phyloP scores from a whole-genome alignment of 2,329 filamentous ascomycete genomes.

The Cryphonectria naterciae region DNA sequence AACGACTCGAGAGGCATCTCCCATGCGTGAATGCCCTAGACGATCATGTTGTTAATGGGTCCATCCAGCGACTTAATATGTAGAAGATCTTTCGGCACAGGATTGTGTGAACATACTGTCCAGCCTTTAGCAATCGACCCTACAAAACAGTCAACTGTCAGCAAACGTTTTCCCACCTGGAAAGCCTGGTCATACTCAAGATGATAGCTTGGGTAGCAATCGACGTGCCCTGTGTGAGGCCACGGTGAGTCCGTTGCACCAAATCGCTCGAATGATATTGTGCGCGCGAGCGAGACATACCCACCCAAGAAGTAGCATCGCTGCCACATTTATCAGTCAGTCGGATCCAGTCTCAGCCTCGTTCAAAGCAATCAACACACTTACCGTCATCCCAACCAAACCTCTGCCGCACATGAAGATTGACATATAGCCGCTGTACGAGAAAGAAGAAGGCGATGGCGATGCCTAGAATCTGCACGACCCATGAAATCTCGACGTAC shows the following conservation, averaged over 20 bases:
- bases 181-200: background rate
- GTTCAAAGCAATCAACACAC: background rate
- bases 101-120: background rate
- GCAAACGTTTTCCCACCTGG: background rate
- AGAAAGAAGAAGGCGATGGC: background rate
- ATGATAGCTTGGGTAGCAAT: background rate
- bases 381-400: conserved; percentile 6
- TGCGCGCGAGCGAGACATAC: background rate
- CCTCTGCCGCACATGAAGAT: background rate
- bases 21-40: background rate
- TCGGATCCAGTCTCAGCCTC: background rate
- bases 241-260: background rate
- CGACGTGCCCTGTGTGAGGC: background rate
- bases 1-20: background rate
- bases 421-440: conserved; percentile 2
- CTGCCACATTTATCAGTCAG: background rate
- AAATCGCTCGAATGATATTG: background rate
- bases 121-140: conserved; percentile 1
- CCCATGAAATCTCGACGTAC: background rate
- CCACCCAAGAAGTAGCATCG: background rate
- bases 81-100: background rate
- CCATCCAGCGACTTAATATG: background rate
- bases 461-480: background rate
- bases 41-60: background rate
- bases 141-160: background rate